Evolutionary conservation across 805 yeast species (phyloP), one percentile per base, ranked within the genome.

Genomic region (Kodamaea nitidulidarum): DNA sequence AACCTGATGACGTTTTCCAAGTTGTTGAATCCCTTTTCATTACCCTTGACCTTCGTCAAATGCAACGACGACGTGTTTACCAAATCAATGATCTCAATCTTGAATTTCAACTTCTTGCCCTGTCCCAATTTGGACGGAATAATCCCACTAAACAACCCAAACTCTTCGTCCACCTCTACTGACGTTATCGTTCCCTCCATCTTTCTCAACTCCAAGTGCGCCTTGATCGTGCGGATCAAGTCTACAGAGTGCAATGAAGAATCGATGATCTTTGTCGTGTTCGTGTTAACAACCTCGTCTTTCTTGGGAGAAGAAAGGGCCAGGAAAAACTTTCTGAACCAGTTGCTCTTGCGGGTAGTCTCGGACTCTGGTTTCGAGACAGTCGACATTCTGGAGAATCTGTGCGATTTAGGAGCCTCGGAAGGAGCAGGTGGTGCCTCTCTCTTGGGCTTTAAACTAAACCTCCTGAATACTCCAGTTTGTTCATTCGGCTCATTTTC

Each of bases 181-280:
- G 61, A 58, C 12, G 58, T 53, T 8, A 75, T 62, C 2, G 79
- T 63, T 0, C 80, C 80, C 51, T 75, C 80, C 38, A 71, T 63
- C 39, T 63, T 56, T 48, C 73, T 72, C 50, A 74, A 54, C 44
- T 64, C 66, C 38, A 75, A 53, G 6, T 73, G 73, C 37, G 61
- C 61, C 40, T 60, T 63, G 39, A 69, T 58, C 7, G 65, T 53
- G 17, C 62, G 45, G 42, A 60, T 54, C 32, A 69, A 58, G 17
- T 62, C 63, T 4, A 20, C 37, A 3, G 71, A 51, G 9, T 48
- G 44, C 31, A 67, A 51, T 3, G 45, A 35, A 2, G 71, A 60
- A 42, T 68, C 69, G 17, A 68, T 52, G 4, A 65, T 55, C 15
- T 51, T 52, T 11, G 65, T 51, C 42, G 61, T 57, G 28, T 54